Conservation (phyloP, 23 red algal genomes). For the Agarophyton chilense region DNA sequence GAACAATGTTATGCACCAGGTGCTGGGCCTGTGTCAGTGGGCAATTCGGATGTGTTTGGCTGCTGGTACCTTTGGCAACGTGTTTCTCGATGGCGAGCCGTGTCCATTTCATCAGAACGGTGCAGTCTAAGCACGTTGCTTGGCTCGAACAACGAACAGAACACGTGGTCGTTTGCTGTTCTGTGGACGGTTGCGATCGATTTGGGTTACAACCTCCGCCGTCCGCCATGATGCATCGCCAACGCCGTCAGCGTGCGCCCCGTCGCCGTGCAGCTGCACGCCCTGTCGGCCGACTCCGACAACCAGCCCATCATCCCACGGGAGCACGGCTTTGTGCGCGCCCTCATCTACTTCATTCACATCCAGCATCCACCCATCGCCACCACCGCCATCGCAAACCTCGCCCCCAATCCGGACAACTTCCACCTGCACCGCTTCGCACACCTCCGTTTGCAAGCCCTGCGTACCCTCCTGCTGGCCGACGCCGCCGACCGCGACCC, state of each 20-base stretch:
- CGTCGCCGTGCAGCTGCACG: constrained; percentile 81
- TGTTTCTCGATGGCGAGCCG: no score
- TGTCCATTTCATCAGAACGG: no score
- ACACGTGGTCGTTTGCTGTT: no score
- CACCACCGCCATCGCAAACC: constrained; percentile 76
- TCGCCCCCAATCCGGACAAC: constrained; percentile 73
- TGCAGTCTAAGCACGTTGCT: no score
- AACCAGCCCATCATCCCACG: constrained; percentile 90
- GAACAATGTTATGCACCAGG: no score
- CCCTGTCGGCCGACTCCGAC: constrained; percentile 78
- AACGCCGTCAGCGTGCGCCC: constrained; percentile 77
- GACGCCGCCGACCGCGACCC: constrained; percentile 16
- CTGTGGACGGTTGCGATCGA: no score
- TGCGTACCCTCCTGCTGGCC: constrained; percentile 41
- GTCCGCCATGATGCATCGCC: constrained; percentile 43
- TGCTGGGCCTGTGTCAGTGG: no score
- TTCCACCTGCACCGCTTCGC: constrained; percentile 60
- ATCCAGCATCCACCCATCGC: constrained; percentile 51
- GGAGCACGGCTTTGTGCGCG: constrained; percentile 79
- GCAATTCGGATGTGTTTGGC: no score
- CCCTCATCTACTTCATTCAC: constrained; percentile 62
- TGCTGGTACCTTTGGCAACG: no score
- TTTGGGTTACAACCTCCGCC: no score
- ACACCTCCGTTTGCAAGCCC: constrained; percentile 12
- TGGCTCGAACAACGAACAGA: no score